Evolutionary conservation across 768 basidiomycete genomes (phyloP).

Genomic region (Collybia nuda): DNA sequence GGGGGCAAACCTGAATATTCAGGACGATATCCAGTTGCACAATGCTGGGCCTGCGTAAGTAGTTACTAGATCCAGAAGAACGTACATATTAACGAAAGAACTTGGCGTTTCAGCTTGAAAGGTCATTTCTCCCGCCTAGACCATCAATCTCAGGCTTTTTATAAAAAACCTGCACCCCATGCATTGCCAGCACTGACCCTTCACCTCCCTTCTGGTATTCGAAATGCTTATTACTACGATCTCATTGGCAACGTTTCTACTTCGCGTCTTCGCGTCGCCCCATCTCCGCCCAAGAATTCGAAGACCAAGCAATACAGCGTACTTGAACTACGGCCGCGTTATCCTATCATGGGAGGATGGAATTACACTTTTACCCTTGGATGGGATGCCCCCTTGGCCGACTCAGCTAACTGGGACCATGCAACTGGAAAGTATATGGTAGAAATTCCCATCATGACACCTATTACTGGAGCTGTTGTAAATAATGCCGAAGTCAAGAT

Average conservation of each 20-base stretch:
- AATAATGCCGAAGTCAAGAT: slow-evolving; percentile 78
- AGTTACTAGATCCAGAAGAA: neutral
- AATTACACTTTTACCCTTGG: slow-evolving; percentile 95
- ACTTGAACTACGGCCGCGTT: slow-evolving; percentile 85
- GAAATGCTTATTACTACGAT: slow-evolving; percentile 88
- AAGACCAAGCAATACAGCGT: slow-evolving; percentile 56
- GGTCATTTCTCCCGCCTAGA: slow-evolving; percentile 94
- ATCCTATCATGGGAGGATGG: slow-evolving; percentile 95
- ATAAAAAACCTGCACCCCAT: slow-evolving; percentile 64
- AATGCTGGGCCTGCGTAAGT: slow-evolving; percentile 91
- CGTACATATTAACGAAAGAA: neutral
- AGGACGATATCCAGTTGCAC: slow-evolving; percentile 82
- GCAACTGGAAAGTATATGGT: slow-evolving; percentile 67
- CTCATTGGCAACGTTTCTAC: slow-evolving; percentile 96
- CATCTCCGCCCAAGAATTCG: slow-evolving; percentile 59
- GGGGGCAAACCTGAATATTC: slow-evolving; percentile 92
- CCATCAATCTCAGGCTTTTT: slow-evolving; percentile 76
- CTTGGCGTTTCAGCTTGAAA: slow-evolving; percentile 61
- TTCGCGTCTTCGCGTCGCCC: slow-evolving; percentile 73
- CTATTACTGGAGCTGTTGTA: slow-evolving; percentile 77
- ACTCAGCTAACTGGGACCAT: slow-evolving; percentile 66
- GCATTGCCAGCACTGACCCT: slow-evolving; percentile 73
- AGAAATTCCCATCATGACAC: slow-evolving; percentile 84
- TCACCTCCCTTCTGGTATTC: slow-evolving; percentile 80
- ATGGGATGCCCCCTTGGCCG: slow-evolving; percentile 85